Conservation (phyloP, 257 asterid species). For the Striga asiatica region DNA sequence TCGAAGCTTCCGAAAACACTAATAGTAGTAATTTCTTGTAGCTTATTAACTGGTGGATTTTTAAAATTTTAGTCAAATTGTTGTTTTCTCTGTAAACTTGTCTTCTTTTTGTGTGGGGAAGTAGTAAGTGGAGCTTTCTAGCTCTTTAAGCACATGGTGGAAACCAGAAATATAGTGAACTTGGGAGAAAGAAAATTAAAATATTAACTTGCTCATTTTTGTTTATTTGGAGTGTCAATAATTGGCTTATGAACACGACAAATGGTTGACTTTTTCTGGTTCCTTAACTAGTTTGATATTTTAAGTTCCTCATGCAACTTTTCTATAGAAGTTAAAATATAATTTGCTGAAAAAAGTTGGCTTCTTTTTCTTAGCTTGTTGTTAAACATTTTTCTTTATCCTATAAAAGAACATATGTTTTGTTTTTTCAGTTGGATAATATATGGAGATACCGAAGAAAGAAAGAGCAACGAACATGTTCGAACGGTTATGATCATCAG, state of each 20-base stretch:
- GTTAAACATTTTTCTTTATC: background rate
- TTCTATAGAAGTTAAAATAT: background rate
- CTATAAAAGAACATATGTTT: background rate
- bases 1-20: too few relatives aligned
- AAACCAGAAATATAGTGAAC: too few relatives aligned
- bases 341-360: background rate
- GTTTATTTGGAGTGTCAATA: too few relatives aligned
- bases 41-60: background rate
- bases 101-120: background rate
- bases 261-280: too few relatives aligned
- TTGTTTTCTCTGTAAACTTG: background rate
- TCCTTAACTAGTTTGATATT: too few relatives aligned
- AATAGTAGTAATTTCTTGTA: slow-evolving; percentile 1
- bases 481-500: slow-evolving; percentile 25
- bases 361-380: background rate
- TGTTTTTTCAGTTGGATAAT: slow-evolving; percentile 35
- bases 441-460: slow-evolving; percentile 75
- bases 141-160: too few relatives aligned
- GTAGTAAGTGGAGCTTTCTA: too few relatives aligned
- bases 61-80: background rate
- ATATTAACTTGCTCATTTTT: too few relatives aligned
- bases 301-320: too few relatives aligned
- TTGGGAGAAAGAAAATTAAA: too few relatives aligned
- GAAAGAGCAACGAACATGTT: slow-evolving; percentile 53
- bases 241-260: too few relatives aligned